These are phyloP conservation scores for Bryoglossum gracile DNA, from an alignment of 495 filamentous ascomycete genomes.

Conservation along the genomic window DNA sequence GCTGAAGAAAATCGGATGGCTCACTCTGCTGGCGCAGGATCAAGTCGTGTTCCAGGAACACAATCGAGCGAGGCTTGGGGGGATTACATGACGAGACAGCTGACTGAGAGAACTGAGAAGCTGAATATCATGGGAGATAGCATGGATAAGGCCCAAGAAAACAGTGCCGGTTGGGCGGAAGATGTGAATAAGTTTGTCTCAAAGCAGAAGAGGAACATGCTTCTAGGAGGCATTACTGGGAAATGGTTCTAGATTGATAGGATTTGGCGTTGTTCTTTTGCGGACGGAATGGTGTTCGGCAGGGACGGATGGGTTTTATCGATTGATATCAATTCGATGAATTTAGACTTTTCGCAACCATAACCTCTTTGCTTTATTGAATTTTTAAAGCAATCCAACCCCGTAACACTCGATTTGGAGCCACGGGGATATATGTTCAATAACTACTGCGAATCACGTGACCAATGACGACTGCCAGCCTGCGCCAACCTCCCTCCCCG, in stretches of 20 bases:
- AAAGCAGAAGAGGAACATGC: conserved; percentile 74
- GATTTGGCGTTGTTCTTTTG: no score
- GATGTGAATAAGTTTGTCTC: conserved; percentile 81
- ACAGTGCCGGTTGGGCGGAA: conserved; percentile 71
- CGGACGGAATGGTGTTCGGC: no score
- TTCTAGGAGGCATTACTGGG: conserved; percentile 55
- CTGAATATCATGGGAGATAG: conserved; percentile 74
- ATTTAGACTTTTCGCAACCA: no score
- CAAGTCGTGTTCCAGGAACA: conserved; percentile 15
- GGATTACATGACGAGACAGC: conserved; percentile 64
- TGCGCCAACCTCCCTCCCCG: no score
- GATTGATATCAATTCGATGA: no score
- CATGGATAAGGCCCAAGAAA: conserved; percentile 72
- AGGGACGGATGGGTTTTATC: no score
- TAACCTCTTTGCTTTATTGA: no score
- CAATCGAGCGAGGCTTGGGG: conserved; percentile 45
- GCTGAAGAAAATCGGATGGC: conserved; percentile 37
- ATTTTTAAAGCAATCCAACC: no score
- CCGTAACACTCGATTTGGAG: no score
- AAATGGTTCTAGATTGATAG: conserved; percentile 33
- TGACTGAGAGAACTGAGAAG: conserved; percentile 86
- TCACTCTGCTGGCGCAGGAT: conserved; percentile 40
- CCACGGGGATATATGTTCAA: no score
- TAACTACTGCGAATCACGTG: no score
- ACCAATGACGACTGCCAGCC: no score